Evolutionary conservation across 1,284 basidiomycete species (phyloP).

Genomic region (Farysia itapuensis): DNA sequence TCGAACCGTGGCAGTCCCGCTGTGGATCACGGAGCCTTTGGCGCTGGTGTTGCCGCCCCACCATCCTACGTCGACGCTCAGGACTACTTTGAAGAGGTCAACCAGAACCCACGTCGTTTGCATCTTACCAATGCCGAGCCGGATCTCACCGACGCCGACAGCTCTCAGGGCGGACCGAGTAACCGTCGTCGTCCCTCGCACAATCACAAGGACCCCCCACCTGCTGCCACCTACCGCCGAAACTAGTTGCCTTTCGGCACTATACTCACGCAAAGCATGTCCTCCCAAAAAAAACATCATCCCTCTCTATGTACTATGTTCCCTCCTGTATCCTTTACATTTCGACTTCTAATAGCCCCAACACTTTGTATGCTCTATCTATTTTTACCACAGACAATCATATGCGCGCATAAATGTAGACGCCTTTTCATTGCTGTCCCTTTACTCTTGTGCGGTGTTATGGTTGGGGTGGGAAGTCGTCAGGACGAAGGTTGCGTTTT

Average conservation of each 20-base stretch:
- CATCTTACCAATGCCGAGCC: constrained; percentile 34
- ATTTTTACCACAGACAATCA: too few species aligned
- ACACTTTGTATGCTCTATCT: too few species aligned
- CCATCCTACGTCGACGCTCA: constrained; percentile 36
- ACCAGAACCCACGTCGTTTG: constrained; percentile 14
- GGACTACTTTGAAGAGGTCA: constrained; percentile 19
- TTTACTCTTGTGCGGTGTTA: too few species aligned
- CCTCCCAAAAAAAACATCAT: too few species aligned
- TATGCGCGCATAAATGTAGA: too few species aligned
- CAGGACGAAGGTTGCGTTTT: constrained; percentile 32
- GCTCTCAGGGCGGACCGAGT: constrained; percentile 12
- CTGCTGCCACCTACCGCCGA: constrained; percentile 19
- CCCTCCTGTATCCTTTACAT: too few species aligned
- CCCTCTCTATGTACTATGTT: too few species aligned
- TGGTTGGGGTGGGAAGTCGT: constrained; percentile 26
- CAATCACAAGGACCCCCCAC: constrained; percentile 25
- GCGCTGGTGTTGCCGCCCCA: constrained; percentile 9
- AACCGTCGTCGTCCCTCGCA: constrained; percentile 13
- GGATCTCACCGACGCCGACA: constrained; percentile 17
- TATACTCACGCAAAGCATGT: too few species aligned
- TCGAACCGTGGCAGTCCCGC: constrained; percentile 16
- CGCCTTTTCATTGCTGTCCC: too few species aligned
- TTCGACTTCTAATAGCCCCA: too few species aligned
- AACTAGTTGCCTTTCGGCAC: constrained; percentile 1
- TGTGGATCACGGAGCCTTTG: constrained; percentile 4